Evolutionary conservation across 768 basidiomycete species (phyloP), one percentile per base, ranked within the genome.

Genomic region (Cystoderma amianthinum): DNA sequence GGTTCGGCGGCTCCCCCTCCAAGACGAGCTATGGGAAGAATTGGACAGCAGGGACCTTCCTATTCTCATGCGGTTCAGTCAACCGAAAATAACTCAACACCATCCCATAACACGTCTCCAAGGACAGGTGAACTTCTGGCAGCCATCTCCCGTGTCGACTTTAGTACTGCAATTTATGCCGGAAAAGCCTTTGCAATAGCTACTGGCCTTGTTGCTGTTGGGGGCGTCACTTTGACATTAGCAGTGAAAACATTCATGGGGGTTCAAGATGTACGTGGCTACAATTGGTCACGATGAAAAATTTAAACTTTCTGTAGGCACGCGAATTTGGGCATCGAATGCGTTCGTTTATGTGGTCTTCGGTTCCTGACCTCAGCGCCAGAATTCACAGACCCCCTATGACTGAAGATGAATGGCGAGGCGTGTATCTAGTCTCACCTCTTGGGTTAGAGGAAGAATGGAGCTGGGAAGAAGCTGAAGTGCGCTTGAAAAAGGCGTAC

Each of bases 151-250:
- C 53, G 49, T n/a, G 48, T 59, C 39, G 56, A 61, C 25, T 71
- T 72, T 49, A 76, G 74, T 34, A 74, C 68, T 0, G 72, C 72
- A 0, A 42, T 83, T 2, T 70, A 78, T 47, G 71, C 74, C 1
- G 61, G 73, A 3, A 82, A 82, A 48, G 85, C 84, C 0, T 78
- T 88, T 30, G 64, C 70, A 2, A 68, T 85, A 32, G 82, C 85
- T 3, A 86, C 85, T 0, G 51, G 71, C 7, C 51, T 82, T 23
- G 83, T 85, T 18, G 50, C 68, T 0, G 56, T 68, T 2, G 64
- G 72, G 18, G 81, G 73, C 0, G 55, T 64, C 4, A 61, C 55
- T 0, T 56, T 74, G 3, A 59, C 76, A 2, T 69, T 63, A 50
- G 69, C 71, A 1, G 65, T 84, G 20, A 73, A 78, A 57, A 55